Evolutionary conservation across 257 asterid genomes (phyloP).

Genomic region (Nicotiana knightiana): DNA sequence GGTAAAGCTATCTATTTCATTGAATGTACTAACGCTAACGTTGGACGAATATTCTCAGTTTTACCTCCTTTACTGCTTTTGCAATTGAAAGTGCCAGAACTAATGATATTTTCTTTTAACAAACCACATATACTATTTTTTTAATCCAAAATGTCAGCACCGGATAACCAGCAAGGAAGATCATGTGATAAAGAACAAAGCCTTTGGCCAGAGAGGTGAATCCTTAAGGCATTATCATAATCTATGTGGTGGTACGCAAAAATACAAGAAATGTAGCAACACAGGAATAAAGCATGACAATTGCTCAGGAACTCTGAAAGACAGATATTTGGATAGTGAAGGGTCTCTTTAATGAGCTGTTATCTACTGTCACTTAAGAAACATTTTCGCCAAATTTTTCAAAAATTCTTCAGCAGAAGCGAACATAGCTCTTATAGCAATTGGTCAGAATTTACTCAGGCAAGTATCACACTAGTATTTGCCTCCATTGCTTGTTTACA

Average conservation of each 20-base stretch:
- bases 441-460: neutral
- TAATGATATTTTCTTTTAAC: neutral
- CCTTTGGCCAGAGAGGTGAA: neutral
- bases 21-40: neutral
- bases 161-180: neutral
- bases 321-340: neutral
- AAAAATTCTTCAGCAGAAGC: neutral
- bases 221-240: neutral
- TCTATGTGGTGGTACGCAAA: neutral
- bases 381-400: neutral
- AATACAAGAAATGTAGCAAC: neutral
- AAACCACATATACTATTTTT: neutral
- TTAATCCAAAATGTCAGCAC: neutral
- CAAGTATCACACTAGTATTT: neutral
- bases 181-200: neutral
- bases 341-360: neutral
- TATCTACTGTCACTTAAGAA: neutral
- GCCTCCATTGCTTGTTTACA: neutral
- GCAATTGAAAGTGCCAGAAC: neutral
- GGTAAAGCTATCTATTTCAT: neutral
- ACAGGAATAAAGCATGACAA: neutral
- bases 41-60: neutral
- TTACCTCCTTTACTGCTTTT: neutral
- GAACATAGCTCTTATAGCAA: neutral
- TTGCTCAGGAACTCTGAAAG: neutral